phyloP scores from a whole-genome alignment of 2,329 filamentous ascomycete species.

The Diaporthe ilicicola region DNA sequence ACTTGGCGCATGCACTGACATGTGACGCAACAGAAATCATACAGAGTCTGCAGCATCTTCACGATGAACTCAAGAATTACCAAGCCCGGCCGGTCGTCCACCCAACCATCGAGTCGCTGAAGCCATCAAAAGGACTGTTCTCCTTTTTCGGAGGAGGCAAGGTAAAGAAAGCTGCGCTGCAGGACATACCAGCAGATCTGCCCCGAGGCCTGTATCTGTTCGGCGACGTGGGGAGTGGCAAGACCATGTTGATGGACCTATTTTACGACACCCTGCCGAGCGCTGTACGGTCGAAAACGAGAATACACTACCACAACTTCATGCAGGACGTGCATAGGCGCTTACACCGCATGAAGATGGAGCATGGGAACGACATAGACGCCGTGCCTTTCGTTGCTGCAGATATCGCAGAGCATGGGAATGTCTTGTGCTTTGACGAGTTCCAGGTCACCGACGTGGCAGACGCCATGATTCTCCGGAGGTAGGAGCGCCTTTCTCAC shows the following conservation, averaged over 20 bases:
- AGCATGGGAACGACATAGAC: slow-evolving; percentile 88
- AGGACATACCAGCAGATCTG: slow-evolving; percentile 73
- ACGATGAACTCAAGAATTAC: slow-evolving; percentile 82
- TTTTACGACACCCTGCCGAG: slow-evolving; percentile 92
- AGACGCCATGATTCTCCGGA: slow-evolving; percentile 95
- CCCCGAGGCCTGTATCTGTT: slow-evolving; percentile 94
- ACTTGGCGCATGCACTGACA: slow-evolving; percentile 31
- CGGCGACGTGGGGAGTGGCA: slow-evolving; percentile 95
- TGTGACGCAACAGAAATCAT: slow-evolving; percentile 73
- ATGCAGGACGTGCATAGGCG: slow-evolving; percentile 98
- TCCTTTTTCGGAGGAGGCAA: slow-evolving; percentile 68
- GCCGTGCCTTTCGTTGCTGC: slow-evolving; percentile 91
- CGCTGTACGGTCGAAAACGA: slow-evolving; percentile 82
- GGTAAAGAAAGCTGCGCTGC: slow-evolving; percentile 49
- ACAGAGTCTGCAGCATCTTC: slow-evolving; percentile 85
- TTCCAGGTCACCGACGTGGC: slow-evolving; percentile 99
- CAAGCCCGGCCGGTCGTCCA: slow-evolving; percentile 76
- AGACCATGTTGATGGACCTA: slow-evolving; percentile 99
- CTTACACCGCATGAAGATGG: slow-evolving; percentile 88
- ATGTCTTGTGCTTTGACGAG: slow-evolving; percentile 96
- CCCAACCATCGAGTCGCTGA: slow-evolving; percentile 77
- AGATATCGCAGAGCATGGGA: slow-evolving; percentile 86
- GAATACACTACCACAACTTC: slow-evolving; percentile 99
- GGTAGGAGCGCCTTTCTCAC: slow-evolving; percentile 50
- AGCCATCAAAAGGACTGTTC: slow-evolving; percentile 65